A percentile compares a stretch with the other conserved stretches of the same genome.
phyloP scores from a whole-genome alignment of 108 stramenopile genomes.

The Mediolabrus comicus region DNA sequence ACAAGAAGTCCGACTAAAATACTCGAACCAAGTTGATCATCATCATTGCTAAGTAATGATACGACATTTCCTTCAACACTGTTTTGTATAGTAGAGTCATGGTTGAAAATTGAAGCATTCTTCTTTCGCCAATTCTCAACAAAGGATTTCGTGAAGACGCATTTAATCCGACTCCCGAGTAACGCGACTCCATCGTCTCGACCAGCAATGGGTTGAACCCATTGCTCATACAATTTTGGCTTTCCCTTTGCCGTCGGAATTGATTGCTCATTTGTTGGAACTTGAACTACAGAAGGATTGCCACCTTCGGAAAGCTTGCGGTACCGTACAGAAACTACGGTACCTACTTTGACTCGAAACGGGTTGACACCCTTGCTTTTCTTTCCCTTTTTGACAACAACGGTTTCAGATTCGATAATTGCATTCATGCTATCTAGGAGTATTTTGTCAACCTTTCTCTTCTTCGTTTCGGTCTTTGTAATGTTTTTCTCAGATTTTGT shows the following conservation, averaged over 20 bases:
- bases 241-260: conserved; percentile 5
- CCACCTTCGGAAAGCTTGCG: conserved; percentile 37
- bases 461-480: background rate
- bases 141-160: conserved; percentile 48
- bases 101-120: no score
- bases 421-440: background rate
- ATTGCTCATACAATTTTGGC: conserved; percentile 40
- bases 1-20: no score
- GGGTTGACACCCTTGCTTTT: conserved; percentile 58
- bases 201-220: conserved; percentile 62
- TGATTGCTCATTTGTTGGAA: conserved; percentile 22
- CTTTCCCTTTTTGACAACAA: conserved; percentile 22
- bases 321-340: conserved; percentile 65
- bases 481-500: background rate
- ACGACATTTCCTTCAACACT: conserved; percentile 67
- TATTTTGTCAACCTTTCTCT: background rate
- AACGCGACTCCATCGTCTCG: conserved; percentile 63
- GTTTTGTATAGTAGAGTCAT: conserved; percentile 15
- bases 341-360: conserved; percentile 71
- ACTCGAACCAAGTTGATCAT: no score
- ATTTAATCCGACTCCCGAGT: conserved; percentile 69
- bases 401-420: background rate
- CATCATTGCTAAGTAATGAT: conserved; percentile 39
- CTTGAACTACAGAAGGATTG: conserved; percentile 16
- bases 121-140: conserved; percentile 13